A percentile compares a stretch with the other conserved stretches of the same genome.
These are phyloP conservation scores for Fusarium globosum DNA, from an alignment of 2,329 filamentous ascomycete genomes.

Conservation along the genomic window DNA sequence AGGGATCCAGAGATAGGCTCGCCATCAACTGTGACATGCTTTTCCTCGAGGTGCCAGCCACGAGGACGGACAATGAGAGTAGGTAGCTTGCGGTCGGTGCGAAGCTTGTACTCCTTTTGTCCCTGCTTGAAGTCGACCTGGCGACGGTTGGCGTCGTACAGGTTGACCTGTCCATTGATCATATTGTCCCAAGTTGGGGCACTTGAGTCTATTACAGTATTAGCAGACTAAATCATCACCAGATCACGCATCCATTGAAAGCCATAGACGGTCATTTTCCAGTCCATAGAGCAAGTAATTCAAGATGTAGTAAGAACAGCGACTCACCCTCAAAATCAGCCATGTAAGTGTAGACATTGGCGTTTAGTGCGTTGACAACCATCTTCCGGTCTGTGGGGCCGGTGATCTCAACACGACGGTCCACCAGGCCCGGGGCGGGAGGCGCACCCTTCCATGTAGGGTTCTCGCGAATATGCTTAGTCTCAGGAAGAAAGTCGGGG, in stretches of 20 bases:
- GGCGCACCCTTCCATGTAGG: constrained; percentile 92
- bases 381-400: constrained; percentile 98
- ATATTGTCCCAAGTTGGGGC: constrained; percentile 99
- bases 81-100: constrained; percentile 84
- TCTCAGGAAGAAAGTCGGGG: constrained; percentile 96
- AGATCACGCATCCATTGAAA: background rate
- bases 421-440: constrained; percentile 90
- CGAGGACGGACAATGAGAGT: constrained; percentile 94
- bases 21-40: constrained; percentile 95
- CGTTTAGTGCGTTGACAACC: constrained; percentile 97
- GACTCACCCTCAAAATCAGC: constrained; percentile 93
- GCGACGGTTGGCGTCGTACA: constrained; percentile 93
- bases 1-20: constrained; percentile 92
- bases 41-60: constrained; percentile 98
- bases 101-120: constrained; percentile 96
- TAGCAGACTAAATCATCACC: constrained; percentile 12
- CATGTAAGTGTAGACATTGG: constrained; percentile 99
- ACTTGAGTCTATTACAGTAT: constrained; percentile 76
- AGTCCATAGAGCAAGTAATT: background rate
- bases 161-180: constrained; percentile 97
- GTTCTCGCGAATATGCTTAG: constrained; percentile 93
- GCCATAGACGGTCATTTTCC: no score
- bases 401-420: constrained; percentile 96
- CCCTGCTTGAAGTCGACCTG: constrained; percentile 98
- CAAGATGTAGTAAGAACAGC: background rate